Conservation (phyloP, 352 stramenopile genomes). For the Blastocystis sp. region DNA sequence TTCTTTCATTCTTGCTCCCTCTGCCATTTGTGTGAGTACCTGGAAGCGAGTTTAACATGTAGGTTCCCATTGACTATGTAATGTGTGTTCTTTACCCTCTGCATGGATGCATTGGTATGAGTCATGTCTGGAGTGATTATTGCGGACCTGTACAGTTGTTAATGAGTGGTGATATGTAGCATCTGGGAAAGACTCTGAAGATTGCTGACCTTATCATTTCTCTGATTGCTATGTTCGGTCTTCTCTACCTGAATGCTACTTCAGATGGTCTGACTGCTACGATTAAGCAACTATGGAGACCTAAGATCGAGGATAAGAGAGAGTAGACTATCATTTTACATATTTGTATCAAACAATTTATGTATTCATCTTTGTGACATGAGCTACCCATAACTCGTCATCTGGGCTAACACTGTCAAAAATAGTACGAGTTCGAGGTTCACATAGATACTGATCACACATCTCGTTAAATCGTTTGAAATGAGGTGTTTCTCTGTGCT, state of each 20-base stretch:
- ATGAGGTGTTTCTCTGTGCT: not conserved
- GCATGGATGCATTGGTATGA: slow-evolving; percentile 67
- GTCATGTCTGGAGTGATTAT: slow-evolving; percentile 63
- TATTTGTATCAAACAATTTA: slow-evolving; percentile 23
- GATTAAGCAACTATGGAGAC: slow-evolving; percentile 64
- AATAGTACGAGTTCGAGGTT: slow-evolving; percentile 7
- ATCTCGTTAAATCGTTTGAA: slow-evolving; percentile 55
- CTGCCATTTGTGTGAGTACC: slow-evolving; percentile 4
- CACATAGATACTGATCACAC: slow-evolving; percentile 28
- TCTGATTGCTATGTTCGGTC: slow-evolving; percentile 54
- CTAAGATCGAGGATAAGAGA: slow-evolving; percentile 56
- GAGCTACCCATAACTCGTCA: not conserved
- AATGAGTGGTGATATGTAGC: not conserved
- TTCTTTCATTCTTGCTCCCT: slow-evolving; percentile 52
- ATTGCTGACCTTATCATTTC: slow-evolving; percentile 32
- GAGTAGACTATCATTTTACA: slow-evolving; percentile 26
- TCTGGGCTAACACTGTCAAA: slow-evolving; percentile 9
- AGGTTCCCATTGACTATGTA: slow-evolving; percentile 65
- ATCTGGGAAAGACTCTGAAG: slow-evolving; percentile 31
- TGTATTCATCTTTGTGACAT: not conserved
- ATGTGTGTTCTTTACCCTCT: slow-evolving; percentile 65
- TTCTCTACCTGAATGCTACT: slow-evolving; percentile 63
- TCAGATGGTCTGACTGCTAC: slow-evolving; percentile 64
- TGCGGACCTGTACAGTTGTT: slow-evolving; percentile 3
- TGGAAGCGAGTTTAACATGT: not conserved